phyloP scores from a whole-genome alignment of 805 yeast genomes.

The Kuraishia hungarica region DNA sequence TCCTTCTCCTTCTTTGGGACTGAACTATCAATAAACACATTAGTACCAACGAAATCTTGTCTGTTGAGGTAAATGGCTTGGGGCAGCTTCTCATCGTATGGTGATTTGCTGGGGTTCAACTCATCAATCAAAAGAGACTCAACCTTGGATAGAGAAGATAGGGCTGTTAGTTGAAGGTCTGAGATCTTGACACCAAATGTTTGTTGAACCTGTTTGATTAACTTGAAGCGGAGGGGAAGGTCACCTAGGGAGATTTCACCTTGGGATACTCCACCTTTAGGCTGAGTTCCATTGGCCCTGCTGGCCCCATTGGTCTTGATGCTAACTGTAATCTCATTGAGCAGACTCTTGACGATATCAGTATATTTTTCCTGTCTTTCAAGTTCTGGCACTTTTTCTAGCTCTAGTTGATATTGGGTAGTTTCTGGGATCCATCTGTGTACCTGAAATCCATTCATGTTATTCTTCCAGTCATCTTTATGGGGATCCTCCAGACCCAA shows the following conservation, averaged over 20 bases:
- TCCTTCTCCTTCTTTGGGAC: conserved; percentile 36
- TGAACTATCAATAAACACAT: conserved; percentile 45
- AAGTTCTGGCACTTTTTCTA: not conserved
- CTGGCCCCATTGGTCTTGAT: not conserved
- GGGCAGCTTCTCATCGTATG: conserved; percentile 58
- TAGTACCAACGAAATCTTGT: conserved; percentile 48
- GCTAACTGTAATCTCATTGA: not conserved
- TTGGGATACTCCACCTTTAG: conserved; percentile 11
- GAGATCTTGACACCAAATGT: conserved; percentile 43
- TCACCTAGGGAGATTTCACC: conserved; percentile 23
- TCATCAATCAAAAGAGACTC: conserved; percentile 24
- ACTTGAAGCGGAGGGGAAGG: conserved; percentile 37
- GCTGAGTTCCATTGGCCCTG: not conserved
- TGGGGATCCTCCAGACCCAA: conserved; percentile 21
- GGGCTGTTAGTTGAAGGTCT: conserved; percentile 37
- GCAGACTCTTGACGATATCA: not conserved
- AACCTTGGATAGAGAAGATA: conserved; percentile 31
- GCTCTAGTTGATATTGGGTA: conserved; percentile 9
- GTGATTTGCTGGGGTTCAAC: conserved; percentile 30
- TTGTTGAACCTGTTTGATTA: conserved; percentile 38
- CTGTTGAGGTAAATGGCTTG: conserved; percentile 58
- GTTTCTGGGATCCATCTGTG: conserved; percentile 22
- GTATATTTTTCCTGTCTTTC: not conserved
- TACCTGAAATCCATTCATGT: conserved; percentile 19
- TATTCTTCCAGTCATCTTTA: conserved; percentile 15